phyloP scores from a whole-genome alignment of 73 alveolate species.

The Durusdinium trenchii region DNA sequence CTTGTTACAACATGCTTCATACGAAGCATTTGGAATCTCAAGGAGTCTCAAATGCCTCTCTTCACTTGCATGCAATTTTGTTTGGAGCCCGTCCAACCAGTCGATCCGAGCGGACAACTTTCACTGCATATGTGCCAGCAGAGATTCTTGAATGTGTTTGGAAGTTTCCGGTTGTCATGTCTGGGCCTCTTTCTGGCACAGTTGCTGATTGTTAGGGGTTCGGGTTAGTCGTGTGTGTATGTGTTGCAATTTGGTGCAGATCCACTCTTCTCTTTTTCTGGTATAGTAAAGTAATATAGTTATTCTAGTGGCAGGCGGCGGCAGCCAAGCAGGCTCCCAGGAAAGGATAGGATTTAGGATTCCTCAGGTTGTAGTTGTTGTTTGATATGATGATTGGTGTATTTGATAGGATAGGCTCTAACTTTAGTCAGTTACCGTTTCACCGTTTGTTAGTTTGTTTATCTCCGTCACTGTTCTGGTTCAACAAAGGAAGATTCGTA shows the following conservation, averaged over 20 bases:
- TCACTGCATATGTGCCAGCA: not conserved
- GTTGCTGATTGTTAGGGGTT: no score
- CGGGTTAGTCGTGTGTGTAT: no score
- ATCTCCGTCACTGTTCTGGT: not conserved
- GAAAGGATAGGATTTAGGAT: not conserved
- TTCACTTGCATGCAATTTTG: not conserved
- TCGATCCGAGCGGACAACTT: not conserved
- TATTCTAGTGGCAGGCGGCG: not conserved
- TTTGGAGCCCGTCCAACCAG: not conserved
- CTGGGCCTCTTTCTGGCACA: not conserved
- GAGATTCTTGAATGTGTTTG: not conserved
- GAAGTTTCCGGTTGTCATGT: not conserved
- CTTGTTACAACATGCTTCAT: slow-evolving; percentile 20
- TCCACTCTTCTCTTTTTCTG: not conserved
- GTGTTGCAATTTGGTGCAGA: no score
- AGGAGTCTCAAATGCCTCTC: not conserved
- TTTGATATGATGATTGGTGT: not conserved
- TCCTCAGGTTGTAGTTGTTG: not conserved
- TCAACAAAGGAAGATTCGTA: not conserved
- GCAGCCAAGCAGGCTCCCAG: not conserved
- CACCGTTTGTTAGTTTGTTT: not conserved
- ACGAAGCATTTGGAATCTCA: not conserved
- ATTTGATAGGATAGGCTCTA: not conserved
- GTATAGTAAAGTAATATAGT: no score
- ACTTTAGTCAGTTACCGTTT: no score